Conservation (phyloP, 805 yeast species). For the Pichia deserticola region DNA sequence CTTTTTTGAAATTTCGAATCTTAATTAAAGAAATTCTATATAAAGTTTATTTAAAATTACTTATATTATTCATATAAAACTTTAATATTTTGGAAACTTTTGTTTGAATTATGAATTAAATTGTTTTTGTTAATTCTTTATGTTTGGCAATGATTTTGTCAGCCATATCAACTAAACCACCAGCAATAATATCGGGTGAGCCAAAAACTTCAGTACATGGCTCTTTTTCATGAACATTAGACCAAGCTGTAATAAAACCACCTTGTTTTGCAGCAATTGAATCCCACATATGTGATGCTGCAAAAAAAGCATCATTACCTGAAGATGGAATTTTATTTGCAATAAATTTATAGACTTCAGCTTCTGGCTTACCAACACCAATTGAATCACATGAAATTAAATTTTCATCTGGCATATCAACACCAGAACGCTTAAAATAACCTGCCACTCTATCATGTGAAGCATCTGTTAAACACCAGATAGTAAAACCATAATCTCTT, state of each 20-base stretch:
- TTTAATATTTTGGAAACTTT: too few species aligned
- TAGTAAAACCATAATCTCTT: constrained; percentile 25
- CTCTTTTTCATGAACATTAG: constrained; percentile 24
- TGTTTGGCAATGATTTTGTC: constrained; percentile 22
- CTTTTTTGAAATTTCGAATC: too few species aligned
- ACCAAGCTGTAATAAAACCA: constrained; percentile 28
- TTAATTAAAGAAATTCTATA: too few species aligned
- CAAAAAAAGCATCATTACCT: constrained; percentile 27
- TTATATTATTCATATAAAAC: too few species aligned
- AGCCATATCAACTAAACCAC: constrained; percentile 25
- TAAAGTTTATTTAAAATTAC: too few species aligned
- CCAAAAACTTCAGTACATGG: constrained; percentile 27
- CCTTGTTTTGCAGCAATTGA: constrained; percentile 27
- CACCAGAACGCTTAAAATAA: constrained; percentile 21
- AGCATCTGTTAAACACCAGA: constrained; percentile 28
- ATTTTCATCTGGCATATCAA: constrained; percentile 24
- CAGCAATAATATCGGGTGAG: constrained; percentile 24
- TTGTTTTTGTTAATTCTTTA: constrained; percentile 4
- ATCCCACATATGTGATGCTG: constrained; percentile 30
- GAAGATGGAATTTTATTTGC: constrained; percentile 19
- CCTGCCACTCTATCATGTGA: constrained; percentile 23
- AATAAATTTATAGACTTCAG: constrained; percentile 23
- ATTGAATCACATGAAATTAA: constrained; percentile 26
- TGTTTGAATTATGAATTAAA: not conserved
- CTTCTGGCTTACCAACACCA: constrained; percentile 26